These are phyloP conservation scores for Orbilia brochopaga DNA, from an alignment of 2,329 filamentous ascomycete species.

Conservation along the genomic window DNA sequence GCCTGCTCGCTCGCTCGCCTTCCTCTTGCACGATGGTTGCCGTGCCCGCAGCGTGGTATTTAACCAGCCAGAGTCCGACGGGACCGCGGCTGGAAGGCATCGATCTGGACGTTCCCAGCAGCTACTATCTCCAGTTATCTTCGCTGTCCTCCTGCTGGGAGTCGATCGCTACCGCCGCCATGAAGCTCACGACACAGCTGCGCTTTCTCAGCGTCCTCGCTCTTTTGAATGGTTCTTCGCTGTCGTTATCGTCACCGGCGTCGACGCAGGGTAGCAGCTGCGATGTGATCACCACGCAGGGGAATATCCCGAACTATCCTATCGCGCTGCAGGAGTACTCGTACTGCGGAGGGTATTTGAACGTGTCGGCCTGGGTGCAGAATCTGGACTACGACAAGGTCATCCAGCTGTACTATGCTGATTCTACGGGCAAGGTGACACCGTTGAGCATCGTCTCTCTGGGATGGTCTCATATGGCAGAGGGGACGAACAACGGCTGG, in stretches of 20 bases:
- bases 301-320: conserved; percentile 35
- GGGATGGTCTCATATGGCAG: conserved; percentile 43
- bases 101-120: conserved; percentile 24
- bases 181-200: conserved; percentile 41
- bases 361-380: conserved; percentile 42
- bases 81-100: conserved; percentile 8
- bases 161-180: conserved; percentile 30
- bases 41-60: conserved; percentile 27
- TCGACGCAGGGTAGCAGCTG: conserved; percentile 9
- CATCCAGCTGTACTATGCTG: conserved; percentile 43
- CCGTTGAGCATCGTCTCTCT: conserved; percentile 38
- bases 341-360: conserved; percentile 43
- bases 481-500: conserved; percentile 42
- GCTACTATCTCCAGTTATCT: conserved; percentile 13
- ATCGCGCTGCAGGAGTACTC: conserved; percentile 46
- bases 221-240: conserved; percentile 14
- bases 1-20: background rate
- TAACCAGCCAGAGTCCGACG: conserved; percentile 35
- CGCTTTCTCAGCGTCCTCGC: conserved; percentile 32
- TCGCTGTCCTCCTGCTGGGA: conserved; percentile 42
- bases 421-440: conserved; percentile 28
- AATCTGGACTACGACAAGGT: conserved; percentile 47
- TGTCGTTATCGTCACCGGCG: background rate
- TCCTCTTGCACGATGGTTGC: background rate
- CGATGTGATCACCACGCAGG: conserved; percentile 25